Percentiles rank a stretch among this genome's conserved stretches.
Conservation (phyloP, 1,139 yeast genomes). For the Magnusiomyces suaveolens region DNA sequence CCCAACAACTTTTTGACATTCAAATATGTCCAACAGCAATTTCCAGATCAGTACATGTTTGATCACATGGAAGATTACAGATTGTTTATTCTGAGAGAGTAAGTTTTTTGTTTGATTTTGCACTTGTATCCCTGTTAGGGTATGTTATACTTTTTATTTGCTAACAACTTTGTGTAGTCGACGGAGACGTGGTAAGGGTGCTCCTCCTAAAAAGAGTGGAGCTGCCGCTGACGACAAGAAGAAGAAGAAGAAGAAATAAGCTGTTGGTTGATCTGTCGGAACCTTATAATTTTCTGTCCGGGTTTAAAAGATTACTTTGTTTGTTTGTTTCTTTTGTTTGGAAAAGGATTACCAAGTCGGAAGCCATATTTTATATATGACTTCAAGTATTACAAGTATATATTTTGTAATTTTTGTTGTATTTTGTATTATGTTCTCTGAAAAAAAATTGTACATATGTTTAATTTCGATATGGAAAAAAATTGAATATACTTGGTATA, state of each 20-base stretch:
- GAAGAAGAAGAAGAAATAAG: constrained; percentile 27
- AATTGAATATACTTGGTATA: background rate
- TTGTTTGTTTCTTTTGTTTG: background rate
- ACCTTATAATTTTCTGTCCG: too few species aligned
- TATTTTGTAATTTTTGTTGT: too few species aligned
- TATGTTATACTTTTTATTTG: background rate
- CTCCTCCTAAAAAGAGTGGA: constrained; percentile 66
- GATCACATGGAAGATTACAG: constrained; percentile 66
- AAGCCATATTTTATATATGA: too few species aligned
- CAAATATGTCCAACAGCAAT: constrained; percentile 51
- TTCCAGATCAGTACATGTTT: constrained; percentile 48
- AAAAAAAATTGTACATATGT: background rate
- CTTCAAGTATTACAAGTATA: too few species aligned
- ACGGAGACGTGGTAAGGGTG: constrained; percentile 86
- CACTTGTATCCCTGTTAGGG: background rate
- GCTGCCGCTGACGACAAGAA: constrained; percentile 31
- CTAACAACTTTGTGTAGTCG: constrained; percentile 27
- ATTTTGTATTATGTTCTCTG: background rate
- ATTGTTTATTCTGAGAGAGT: constrained; percentile 25
- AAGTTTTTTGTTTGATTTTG: constrained; percentile 10
- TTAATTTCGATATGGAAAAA: too few species aligned
- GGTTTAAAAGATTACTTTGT: too few species aligned
- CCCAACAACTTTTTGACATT: constrained; percentile 52
- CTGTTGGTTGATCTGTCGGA: background rate
- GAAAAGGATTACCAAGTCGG: too few species aligned